Percentiles rank a stretch among this genome's conserved stretches.
Evolutionary conservation across 2,329 filamentous ascomycete species (phyloP).

Genomic region (Hymenotorrendiella dingleyae): DNA sequence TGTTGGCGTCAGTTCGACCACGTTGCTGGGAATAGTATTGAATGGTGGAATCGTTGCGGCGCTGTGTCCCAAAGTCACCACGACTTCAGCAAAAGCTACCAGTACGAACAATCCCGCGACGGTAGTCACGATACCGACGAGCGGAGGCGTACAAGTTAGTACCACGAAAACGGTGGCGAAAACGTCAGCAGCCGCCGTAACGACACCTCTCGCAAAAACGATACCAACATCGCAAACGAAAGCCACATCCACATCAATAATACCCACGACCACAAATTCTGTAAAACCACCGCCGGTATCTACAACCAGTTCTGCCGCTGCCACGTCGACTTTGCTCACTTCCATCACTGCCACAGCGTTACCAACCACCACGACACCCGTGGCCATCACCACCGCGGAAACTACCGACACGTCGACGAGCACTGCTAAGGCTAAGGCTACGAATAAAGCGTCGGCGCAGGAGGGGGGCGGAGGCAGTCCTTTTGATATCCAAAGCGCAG

Average conservation of each 20-base stretch:
- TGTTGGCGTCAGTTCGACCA: slow-evolving; percentile 17
- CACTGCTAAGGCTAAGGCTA: background rate
- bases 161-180: background rate
- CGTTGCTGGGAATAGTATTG: slow-evolving; percentile 28
- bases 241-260: background rate
- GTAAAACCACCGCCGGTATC: background rate
- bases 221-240: background rate
- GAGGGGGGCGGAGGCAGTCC: slow-evolving; percentile 21
- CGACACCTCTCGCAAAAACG: background rate
- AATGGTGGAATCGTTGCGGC: slow-evolving; percentile 26
- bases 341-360: background rate
- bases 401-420: background rate
- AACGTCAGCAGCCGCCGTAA: slow-evolving; percentile 3
- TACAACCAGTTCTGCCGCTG: background rate
- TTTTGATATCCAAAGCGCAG: slow-evolving; percentile 20
- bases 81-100: slow-evolving; percentile 4
- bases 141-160: background rate
- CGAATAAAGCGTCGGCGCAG: slow-evolving; percentile 2
- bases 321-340: background rate
- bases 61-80: slow-evolving; percentile 22
- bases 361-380: background rate
- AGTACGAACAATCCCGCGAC: background rate
- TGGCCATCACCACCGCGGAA: background rate
- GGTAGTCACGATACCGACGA: too few species aligned
- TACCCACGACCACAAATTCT: background rate